phyloP scores from a whole-genome alignment of 2,329 filamentous ascomycete species.

The Diaporthe aspalathi region DNA sequence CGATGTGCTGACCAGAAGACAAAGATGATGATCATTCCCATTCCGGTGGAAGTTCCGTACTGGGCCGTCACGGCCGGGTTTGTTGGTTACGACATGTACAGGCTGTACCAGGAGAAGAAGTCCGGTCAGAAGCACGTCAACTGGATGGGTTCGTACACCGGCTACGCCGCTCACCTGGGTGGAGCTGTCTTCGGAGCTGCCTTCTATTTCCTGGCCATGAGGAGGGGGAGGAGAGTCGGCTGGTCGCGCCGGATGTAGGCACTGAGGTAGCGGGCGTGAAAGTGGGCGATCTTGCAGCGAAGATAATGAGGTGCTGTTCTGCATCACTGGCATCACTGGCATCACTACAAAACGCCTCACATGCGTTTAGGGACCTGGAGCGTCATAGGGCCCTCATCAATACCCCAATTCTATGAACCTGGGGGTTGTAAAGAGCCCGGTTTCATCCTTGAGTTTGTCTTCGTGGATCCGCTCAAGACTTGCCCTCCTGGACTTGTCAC shows the following conservation, averaged over 20 bases:
- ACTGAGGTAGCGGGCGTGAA: not conserved
- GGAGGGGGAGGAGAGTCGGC: slow-evolving; percentile 17
- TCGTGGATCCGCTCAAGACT: not conserved
- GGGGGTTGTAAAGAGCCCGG: no score
- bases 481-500: not conserved
- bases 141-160: slow-evolving; percentile 39
- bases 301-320: not conserved
- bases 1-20: no score
- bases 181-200: slow-evolving; percentile 42
- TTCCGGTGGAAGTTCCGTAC: slow-evolving; percentile 41
- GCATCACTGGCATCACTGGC: no score
- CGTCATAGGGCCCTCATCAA: not conserved
- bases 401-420: no score
- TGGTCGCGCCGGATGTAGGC: not conserved
- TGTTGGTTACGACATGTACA: slow-evolving; percentile 41
- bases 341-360: not conserved
- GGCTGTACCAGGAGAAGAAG: slow-evolving; percentile 33
- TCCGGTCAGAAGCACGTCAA: slow-evolving; percentile 30
- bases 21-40: slow-evolving; percentile 40
- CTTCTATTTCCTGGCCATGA: slow-evolving; percentile 40
- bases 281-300: no score
- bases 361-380: not conserved
- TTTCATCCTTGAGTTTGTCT: not conserved
- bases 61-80: slow-evolving; percentile 38
- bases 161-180: slow-evolving; percentile 44